These are phyloP conservation scores for Aspergillus melleus DNA, from an alignment of 2,329 filamentous ascomycete genomes.

Conservation along the genomic window DNA sequence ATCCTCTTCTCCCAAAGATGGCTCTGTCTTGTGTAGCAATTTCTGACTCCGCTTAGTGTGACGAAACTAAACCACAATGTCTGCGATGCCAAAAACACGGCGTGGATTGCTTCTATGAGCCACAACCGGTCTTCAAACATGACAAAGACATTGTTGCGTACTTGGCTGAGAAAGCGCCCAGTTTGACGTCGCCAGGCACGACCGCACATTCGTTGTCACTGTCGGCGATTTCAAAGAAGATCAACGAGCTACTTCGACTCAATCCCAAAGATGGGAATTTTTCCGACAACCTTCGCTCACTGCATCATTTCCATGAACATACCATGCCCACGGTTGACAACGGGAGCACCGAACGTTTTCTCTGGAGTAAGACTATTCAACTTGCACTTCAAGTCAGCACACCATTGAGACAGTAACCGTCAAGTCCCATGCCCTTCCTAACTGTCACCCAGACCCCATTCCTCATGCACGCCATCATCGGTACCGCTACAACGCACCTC, in stretches of 20 bases:
- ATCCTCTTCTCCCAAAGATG: neutral
- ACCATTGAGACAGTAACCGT: neutral
- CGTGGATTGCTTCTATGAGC: slow-evolving; percentile 31
- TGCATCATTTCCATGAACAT: slow-evolving; percentile 31
- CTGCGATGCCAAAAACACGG: slow-evolving; percentile 32
- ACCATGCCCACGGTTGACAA: slow-evolving; percentile 17
- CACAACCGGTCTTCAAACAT: neutral
- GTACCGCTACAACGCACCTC: slow-evolving; percentile 32
- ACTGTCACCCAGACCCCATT: slow-evolving; percentile 30
- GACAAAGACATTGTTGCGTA: slow-evolving; percentile 13
- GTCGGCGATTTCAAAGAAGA: slow-evolving; percentile 17
- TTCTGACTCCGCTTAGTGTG: slow-evolving; percentile 25
- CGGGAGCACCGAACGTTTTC: slow-evolving; percentile 14
- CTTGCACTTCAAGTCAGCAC: slow-evolving; percentile 32
- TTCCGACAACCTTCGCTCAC: slow-evolving; percentile 18
- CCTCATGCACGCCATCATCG: slow-evolving; percentile 41
- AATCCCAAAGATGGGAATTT: neutral
- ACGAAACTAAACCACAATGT: slow-evolving; percentile 36
- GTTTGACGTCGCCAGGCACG: slow-evolving; percentile 15
- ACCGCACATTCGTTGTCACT: slow-evolving; percentile 23
- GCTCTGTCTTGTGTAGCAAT: neutral
- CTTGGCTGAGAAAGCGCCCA: slow-evolving; percentile 15
- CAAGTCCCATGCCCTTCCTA: neutral
- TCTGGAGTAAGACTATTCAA: slow-evolving; percentile 27
- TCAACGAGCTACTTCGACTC: slow-evolving; percentile 27